Evolutionary conservation across 331 rosid species (phyloP).

Genomic region (Prunus yedoensis): DNA sequence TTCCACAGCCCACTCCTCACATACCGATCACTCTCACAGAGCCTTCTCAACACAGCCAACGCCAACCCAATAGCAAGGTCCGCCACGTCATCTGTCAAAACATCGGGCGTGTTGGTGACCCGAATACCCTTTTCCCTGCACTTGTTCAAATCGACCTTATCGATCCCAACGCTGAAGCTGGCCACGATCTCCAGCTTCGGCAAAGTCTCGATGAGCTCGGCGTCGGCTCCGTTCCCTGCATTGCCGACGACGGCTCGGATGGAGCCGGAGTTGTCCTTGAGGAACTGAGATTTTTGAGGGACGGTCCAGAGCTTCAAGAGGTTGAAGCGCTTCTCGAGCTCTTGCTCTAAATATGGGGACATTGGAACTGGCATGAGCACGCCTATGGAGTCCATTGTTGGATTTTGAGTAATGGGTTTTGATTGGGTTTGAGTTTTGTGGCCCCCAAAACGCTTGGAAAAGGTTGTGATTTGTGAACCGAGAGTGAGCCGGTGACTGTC

Average conservation of each 20-base stretch:
- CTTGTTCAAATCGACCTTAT: constrained; percentile 53
- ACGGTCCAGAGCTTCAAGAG: constrained; percentile 46
- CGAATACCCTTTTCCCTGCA: constrained; percentile 74
- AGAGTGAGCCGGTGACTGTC: not conserved
- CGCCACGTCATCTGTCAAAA: constrained; percentile 80
- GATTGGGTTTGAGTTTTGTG: constrained; percentile 12
- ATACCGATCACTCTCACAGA: constrained; percentile 61
- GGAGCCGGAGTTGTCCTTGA: constrained; percentile 38
- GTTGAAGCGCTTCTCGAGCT: constrained; percentile 70
- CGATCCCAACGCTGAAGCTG: constrained; percentile 73
- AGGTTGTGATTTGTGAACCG: not conserved
- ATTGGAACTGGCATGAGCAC: constrained; percentile 48
- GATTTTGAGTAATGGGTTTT: constrained; percentile 1
- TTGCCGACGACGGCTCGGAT: constrained; percentile 66
- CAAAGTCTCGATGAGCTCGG: constrained; percentile 46
- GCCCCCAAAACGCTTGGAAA: not conserved
- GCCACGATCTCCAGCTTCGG: constrained; percentile 76
- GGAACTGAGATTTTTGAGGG: constrained; percentile 39
- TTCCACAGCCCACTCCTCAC: constrained; percentile 74
- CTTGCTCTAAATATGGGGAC: constrained; percentile 54
- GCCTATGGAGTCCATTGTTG: constrained; percentile 58
- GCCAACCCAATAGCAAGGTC: constrained; percentile 70
- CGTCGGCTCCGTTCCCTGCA: constrained; percentile 52
- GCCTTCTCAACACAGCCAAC: constrained; percentile 54
- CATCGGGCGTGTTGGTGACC: constrained; percentile 82